Conservation (phyloP, 805 yeast genomes). For the Schizosaccharomyces octosporus region DNA sequence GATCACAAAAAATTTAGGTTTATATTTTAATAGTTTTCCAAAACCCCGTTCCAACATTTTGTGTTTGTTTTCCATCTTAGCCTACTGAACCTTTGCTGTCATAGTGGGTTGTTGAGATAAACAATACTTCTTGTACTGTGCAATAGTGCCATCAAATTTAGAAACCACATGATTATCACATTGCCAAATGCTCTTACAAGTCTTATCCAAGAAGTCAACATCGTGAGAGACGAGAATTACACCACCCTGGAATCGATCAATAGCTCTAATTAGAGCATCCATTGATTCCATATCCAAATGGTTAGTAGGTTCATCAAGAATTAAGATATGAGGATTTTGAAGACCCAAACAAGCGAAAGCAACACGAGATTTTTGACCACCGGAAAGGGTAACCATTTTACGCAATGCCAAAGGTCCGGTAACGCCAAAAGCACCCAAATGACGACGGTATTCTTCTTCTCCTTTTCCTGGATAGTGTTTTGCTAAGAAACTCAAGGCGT, state of each 20-base stretch:
- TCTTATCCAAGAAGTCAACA: constrained; percentile 66
- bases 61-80: background rate
- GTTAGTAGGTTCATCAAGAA: constrained; percentile 92
- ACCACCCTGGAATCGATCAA: constrained; percentile 78
- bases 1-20: too few relatives aligned
- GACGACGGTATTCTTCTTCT: constrained; percentile 91
- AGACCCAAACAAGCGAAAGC: constrained; percentile 91
- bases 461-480: constrained; percentile 71
- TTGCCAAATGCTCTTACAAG: constrained; percentile 88
- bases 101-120: constrained; percentile 20
- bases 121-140: constrained; percentile 75
- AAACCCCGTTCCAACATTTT: background rate
- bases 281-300: constrained; percentile 95
- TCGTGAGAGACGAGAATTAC: constrained; percentile 95
- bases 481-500: constrained; percentile 90
- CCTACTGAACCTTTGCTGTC: background rate
- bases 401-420: constrained; percentile 85
- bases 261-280: constrained; percentile 81
- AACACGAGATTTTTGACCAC: constrained; percentile 96
- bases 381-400: constrained; percentile 69
- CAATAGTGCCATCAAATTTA: constrained; percentile 58
- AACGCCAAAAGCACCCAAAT: constrained; percentile 88
- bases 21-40: background rate
- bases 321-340: constrained; percentile 68
- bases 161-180: constrained; percentile 65